Percentiles rank a stretch among this genome's conserved stretches.
phyloP scores from a whole-genome alignment of 345 rosid genomes.

The Eucalyptus marginata region DNA sequence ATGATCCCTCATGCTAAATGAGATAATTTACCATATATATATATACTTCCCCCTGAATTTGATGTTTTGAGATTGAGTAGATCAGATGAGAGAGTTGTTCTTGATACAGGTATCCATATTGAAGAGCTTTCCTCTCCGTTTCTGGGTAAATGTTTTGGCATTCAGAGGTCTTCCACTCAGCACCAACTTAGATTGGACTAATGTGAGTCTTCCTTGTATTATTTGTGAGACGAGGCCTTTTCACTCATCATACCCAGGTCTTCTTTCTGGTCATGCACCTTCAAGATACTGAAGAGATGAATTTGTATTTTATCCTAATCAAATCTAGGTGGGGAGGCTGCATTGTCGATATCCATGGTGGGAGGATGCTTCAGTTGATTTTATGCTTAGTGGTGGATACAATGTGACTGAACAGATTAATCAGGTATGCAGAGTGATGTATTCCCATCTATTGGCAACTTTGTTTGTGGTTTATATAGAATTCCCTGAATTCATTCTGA shows the following conservation, averaged over 20 bases:
- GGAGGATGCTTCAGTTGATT: conserved; percentile 81
- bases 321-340: conserved; percentile 63
- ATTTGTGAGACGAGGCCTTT: neutral
- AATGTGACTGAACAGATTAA: conserved; percentile 42
- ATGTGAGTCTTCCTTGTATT: conserved; percentile 26
- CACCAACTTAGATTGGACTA: conserved; percentile 68
- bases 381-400: conserved; percentile 86
- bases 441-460: neutral
- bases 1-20: neutral
- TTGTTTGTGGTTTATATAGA: neutral
- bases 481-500: neutral
- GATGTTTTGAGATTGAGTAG: neutral
- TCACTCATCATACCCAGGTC: neutral
- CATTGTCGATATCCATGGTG: conserved; percentile 91
- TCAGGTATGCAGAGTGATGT: conserved; percentile 25
- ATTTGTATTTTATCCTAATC: neutral
- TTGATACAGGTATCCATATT: conserved; percentile 44
- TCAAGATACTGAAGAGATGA: neutral
- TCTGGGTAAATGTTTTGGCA: conserved; percentile 42
- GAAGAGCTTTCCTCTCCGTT: conserved; percentile 66
- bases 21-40: neutral
- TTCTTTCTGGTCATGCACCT: neutral
- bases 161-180: conserved; percentile 42
- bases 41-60: neutral
- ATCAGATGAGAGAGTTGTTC: neutral